Conservation (phyloP, 179 eudicot genomes). For the Heliamphora pulchella region DNA sequence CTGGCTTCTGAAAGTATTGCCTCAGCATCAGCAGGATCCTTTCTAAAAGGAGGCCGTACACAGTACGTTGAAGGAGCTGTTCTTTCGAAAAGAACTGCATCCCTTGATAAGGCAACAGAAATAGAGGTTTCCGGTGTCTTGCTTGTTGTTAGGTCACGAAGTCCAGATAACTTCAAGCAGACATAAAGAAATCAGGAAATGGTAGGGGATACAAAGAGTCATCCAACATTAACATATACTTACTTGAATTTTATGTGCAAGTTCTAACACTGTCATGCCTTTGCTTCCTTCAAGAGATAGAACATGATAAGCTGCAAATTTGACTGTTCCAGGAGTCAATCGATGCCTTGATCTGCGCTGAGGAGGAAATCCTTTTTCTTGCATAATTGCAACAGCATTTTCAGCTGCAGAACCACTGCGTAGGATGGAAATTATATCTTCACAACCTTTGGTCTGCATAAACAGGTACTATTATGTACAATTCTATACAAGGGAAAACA, state of each 20-base stretch:
- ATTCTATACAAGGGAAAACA: background rate
- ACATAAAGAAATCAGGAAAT: constrained; percentile 15
- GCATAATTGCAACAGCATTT: constrained; percentile 87
- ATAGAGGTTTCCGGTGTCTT: constrained; percentile 99
- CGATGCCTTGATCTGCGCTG: constrained; percentile 92
- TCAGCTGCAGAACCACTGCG: constrained; percentile 90
- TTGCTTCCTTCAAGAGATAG: constrained; percentile 82
- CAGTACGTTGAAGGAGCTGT: constrained; percentile 96
- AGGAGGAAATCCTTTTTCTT: constrained; percentile 72
- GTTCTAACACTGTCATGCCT: constrained; percentile 78
- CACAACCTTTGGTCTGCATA: constrained; percentile 63
- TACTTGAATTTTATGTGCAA: constrained; percentile 96
- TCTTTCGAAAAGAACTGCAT: constrained; percentile 87
- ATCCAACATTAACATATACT: background rate
- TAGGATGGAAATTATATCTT: constrained; percentile 58
- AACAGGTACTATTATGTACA: background rate
- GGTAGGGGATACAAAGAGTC: background rate
- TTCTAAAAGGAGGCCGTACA: constrained; percentile 69
- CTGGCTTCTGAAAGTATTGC: constrained; percentile 61
- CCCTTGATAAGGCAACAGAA: constrained; percentile 95
- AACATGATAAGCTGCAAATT: constrained; percentile 96
- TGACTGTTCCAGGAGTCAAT: constrained; percentile 94
- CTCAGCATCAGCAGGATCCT: constrained; percentile 90
- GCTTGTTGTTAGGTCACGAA: constrained; percentile 90
- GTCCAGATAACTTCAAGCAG: constrained; percentile 66